phyloP scores from a whole-genome alignment of 2,329 filamentous ascomycete genomes.

The Microdochium bolleyi region DNA sequence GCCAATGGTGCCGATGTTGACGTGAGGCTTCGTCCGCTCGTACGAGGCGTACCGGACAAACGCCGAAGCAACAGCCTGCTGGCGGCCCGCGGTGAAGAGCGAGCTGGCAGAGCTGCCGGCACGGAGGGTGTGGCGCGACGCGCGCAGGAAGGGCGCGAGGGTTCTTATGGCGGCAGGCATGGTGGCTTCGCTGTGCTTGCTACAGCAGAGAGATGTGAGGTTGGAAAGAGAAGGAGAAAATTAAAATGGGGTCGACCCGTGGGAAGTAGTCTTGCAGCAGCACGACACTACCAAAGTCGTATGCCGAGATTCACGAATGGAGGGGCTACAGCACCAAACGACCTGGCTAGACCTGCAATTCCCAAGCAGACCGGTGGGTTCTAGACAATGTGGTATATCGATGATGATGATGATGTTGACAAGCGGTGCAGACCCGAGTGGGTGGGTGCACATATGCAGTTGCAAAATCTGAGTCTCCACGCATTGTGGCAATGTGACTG shows the following conservation, averaged over 20 bases:
- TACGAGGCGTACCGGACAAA: slow-evolving; percentile 62
- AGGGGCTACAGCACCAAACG: too few relatives aligned
- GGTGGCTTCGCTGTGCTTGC: background rate
- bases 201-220: background rate
- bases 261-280: too few relatives aligned
- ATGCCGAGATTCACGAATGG: too few relatives aligned
- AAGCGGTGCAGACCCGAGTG: too few relatives aligned
- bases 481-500: too few relatives aligned
- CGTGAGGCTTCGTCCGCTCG: slow-evolving; percentile 90
- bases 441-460: too few relatives aligned
- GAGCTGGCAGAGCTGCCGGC: slow-evolving; percentile 64
- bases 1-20: slow-evolving; percentile 99
- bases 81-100: slow-evolving; percentile 61
- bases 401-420: too few relatives aligned
- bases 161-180: slow-evolving; percentile 80
- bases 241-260: background rate
- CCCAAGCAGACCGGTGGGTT: too few relatives aligned
- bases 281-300: too few relatives aligned
- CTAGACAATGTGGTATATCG: too few relatives aligned
- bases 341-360: too few relatives aligned
- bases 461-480: too few relatives aligned
- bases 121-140: slow-evolving; percentile 67
- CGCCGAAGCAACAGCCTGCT: slow-evolving; percentile 54
- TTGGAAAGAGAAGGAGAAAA: background rate
- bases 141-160: slow-evolving; percentile 71